These are phyloP conservation scores for Lepidium didymum DNA, from an alignment of 345 rosid species.

Conservation along the genomic window DNA sequence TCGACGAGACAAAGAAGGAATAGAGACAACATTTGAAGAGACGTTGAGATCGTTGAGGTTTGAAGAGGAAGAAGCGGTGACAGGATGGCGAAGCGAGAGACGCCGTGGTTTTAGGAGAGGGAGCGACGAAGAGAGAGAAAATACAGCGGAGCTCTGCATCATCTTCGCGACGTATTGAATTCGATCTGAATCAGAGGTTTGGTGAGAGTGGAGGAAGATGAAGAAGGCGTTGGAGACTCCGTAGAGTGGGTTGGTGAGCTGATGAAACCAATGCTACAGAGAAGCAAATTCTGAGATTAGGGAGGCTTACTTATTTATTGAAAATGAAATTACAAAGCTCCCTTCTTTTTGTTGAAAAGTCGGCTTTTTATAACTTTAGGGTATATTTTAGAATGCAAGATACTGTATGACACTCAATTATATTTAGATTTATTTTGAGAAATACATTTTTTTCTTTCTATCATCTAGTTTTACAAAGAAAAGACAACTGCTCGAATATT, in stretches of 20 bases:
- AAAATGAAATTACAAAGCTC: background rate
- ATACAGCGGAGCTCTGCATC: slow-evolving; percentile 72
- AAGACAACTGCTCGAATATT: no score
- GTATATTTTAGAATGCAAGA: background rate
- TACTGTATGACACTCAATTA: no score
- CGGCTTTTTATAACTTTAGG: background rate
- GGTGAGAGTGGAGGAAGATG: background rate
- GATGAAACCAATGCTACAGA: background rate
- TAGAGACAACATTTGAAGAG: slow-evolving; percentile 38
- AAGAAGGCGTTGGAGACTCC: slow-evolving; percentile 36
- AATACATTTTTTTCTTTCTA: no score
- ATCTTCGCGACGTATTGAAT: slow-evolving; percentile 17
- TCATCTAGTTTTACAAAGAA: no score
- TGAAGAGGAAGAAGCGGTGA: slow-evolving; percentile 21
- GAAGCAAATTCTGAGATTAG: background rate
- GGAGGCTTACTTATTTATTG: background rate
- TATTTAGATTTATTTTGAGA: no score
- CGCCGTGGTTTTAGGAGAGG: slow-evolving; percentile 36
- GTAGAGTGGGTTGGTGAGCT: slow-evolving; percentile 35
- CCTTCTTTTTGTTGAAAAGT: background rate
- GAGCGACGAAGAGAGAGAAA: slow-evolving; percentile 33
- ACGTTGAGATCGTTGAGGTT: slow-evolving; percentile 26
- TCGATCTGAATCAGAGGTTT: slow-evolving; percentile 21
- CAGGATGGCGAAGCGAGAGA: slow-evolving; percentile 19
- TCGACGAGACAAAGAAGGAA: slow-evolving; percentile 46